A percentile compares a stretch with the other conserved stretches of the same genome.
Conservation (phyloP, 108 stramenopile genomes). For the Nitzschia inconspicua region DNA sequence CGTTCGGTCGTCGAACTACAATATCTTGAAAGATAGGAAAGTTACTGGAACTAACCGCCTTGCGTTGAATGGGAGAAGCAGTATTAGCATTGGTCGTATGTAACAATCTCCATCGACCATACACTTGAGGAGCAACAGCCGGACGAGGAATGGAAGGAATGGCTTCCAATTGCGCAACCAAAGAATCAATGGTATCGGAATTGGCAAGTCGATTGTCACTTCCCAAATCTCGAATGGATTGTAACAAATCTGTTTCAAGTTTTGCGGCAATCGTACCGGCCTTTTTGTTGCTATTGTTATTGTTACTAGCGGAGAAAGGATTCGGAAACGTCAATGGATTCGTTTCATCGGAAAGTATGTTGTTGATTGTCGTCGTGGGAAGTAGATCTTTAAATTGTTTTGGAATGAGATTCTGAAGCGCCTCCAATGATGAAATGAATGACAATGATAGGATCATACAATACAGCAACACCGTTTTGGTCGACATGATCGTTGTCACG, state of each 20-base stretch:
- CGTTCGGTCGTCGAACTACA: no score
- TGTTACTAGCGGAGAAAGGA: no score
- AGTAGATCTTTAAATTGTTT: neutral
- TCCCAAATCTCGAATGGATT: slow-evolving; percentile 19
- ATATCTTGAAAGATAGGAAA: slow-evolving; percentile 88
- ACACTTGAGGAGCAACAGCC: slow-evolving; percentile 64
- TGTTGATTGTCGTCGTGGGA: neutral
- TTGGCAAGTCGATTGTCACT: slow-evolving; percentile 55
- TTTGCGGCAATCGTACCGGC: slow-evolving; percentile 2
- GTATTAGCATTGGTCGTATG: slow-evolving; percentile 83
- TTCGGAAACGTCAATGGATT: no score
- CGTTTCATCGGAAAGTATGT: neutral
- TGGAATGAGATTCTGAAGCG: slow-evolving; percentile 8
- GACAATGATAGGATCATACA: no score
- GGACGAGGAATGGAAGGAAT: slow-evolving; percentile 46
- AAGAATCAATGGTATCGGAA: slow-evolving; percentile 44
- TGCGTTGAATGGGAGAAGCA: slow-evolving; percentile 79
- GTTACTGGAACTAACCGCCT: slow-evolving; percentile 72
- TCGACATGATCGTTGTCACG: no score
- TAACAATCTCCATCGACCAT: slow-evolving; percentile 75
- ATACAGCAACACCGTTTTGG: no score
- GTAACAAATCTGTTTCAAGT: slow-evolving; percentile 32
- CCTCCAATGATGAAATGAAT: no score
- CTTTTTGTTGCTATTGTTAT: neutral
- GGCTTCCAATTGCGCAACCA: slow-evolving; percentile 56